Conservation (phyloP, 2,329 filamentous ascomycete species). For the Cladosporium sp. region DNA sequence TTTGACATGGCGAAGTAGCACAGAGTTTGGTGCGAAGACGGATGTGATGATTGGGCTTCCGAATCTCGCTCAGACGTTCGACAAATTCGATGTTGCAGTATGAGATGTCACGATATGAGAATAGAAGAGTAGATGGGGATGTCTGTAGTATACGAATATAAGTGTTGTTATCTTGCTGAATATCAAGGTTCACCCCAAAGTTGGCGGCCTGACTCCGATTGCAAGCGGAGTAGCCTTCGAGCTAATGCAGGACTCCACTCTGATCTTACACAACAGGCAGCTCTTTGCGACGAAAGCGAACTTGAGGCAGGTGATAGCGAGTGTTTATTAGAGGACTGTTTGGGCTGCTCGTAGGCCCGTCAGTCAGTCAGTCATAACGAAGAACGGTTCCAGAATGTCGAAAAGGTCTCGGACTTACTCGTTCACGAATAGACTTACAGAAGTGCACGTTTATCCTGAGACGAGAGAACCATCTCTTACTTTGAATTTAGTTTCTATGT, state of each 20-base stretch:
- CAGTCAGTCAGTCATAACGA: not conserved
- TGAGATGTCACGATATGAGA: not conserved
- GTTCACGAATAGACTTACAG: not conserved
- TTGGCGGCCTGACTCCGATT: not conserved
- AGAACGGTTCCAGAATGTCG: too few relatives aligned
- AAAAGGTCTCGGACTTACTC: not conserved
- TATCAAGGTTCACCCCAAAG: not conserved
- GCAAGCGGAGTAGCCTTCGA: not conserved
- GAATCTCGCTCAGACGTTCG: not conserved
- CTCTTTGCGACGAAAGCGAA: not conserved
- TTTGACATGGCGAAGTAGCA: slow-evolving; percentile 29
- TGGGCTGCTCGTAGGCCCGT: not conserved
- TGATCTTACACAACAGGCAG: not conserved
- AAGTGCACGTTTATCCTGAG: not conserved
- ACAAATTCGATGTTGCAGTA: not conserved
- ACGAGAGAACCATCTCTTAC: not conserved
- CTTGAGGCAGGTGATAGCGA: not conserved
- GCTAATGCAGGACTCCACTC: slow-evolving; percentile 5
- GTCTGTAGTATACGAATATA: not conserved
- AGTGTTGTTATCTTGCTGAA: not conserved
- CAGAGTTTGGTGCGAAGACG: not conserved
- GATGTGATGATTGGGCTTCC: not conserved
- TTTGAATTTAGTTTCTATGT: too few relatives aligned
- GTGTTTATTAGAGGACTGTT: not conserved
- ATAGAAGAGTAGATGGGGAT: not conserved